A percentile compares a stretch with the other conserved stretches of the same genome.
Conservation (phyloP, 2,329 filamentous ascomycete species). For the Didymella lethalis region DNA sequence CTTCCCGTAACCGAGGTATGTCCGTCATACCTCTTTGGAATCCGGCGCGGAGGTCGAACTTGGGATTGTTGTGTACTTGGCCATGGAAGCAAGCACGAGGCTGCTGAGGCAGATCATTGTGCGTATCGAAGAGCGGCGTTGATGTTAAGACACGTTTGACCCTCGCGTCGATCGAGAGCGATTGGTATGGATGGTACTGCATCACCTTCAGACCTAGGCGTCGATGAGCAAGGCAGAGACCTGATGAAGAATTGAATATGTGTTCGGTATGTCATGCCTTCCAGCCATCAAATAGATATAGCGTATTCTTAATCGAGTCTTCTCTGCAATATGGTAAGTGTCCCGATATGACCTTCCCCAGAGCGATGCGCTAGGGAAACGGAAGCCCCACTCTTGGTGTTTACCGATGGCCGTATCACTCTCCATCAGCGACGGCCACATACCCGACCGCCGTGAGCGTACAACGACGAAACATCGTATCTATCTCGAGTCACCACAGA, state of each 20-base stretch:
- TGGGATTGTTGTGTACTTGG: constrained; percentile 3
- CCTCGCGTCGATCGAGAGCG: not conserved
- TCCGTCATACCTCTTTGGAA: constrained; percentile 4
- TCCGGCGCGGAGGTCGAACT: constrained; percentile 2
- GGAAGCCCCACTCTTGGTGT: constrained; percentile 3
- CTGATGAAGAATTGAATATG: not conserved
- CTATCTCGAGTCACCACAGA: not conserved
- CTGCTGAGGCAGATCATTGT: constrained; percentile 7
- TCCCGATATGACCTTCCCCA: not conserved
- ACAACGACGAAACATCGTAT: not conserved
- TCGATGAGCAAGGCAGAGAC: not conserved
- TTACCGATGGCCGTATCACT: constrained; percentile 1
- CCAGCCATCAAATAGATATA: not conserved
- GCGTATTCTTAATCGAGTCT: not conserved
- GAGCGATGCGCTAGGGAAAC: not conserved
- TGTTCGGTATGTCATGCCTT: not conserved
- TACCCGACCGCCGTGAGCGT: not conserved
- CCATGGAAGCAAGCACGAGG: constrained; percentile 2
- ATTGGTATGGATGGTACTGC: not conserved
- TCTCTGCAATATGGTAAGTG: not conserved
- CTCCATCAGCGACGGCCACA: not conserved
- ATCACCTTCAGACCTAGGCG: not conserved
- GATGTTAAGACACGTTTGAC: constrained; percentile 2
- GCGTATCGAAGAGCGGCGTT: constrained; percentile 2
- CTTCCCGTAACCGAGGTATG: not conserved